Percentiles rank a stretch among this genome's conserved stretches.
Evolutionary conservation across 208 protist species (phyloP).

Genomic region (Leishmania braziliensis): DNA sequence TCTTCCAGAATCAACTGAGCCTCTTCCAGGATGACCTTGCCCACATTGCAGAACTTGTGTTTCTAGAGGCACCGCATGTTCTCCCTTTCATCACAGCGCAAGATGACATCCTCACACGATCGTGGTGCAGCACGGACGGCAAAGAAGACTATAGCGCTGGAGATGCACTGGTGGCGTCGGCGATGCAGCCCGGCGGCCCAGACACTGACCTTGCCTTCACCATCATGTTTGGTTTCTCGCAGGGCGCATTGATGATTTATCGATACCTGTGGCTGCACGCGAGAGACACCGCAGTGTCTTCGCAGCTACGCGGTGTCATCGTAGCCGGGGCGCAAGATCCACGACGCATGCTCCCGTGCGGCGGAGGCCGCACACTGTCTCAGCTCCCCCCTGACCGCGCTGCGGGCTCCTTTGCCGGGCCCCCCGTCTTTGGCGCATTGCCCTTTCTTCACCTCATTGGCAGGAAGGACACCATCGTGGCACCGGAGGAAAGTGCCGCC

Average conservation of each 20-base stretch:
- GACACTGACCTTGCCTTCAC: conserved; percentile 36
- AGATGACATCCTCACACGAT: conserved; percentile 60
- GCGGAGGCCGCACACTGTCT: not conserved
- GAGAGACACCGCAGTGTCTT: conserved; percentile 6
- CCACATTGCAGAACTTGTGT: conserved; percentile 55
- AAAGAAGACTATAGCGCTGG: conserved; percentile 43
- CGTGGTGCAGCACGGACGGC: conserved; percentile 48
- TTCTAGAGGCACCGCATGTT: conserved; percentile 65
- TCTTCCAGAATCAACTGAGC: conserved; percentile 83
- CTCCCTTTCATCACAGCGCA: conserved; percentile 39
- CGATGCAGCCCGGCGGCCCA: conserved; percentile 35
- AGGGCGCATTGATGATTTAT: conserved; percentile 70
- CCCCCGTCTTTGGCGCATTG: conserved; percentile 44
- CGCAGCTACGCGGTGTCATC: conserved; percentile 44
- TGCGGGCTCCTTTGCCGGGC: not conserved
- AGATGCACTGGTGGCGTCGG: conserved; percentile 46
- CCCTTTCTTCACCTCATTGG: conserved; percentile 84
- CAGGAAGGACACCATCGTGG: conserved; percentile 71
- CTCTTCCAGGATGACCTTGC: conserved; percentile 45
- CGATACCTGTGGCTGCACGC: conserved; percentile 64
- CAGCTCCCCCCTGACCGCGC: not conserved
- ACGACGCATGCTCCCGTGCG: conserved; percentile 34
- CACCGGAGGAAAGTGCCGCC: conserved; percentile 50
- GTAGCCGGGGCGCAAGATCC: conserved; percentile 75
- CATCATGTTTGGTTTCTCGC: conserved; percentile 85